These are phyloP conservation scores for Penicillium malachiteum DNA, from an alignment of 495 filamentous ascomycete genomes.

Conservation along the genomic window DNA sequence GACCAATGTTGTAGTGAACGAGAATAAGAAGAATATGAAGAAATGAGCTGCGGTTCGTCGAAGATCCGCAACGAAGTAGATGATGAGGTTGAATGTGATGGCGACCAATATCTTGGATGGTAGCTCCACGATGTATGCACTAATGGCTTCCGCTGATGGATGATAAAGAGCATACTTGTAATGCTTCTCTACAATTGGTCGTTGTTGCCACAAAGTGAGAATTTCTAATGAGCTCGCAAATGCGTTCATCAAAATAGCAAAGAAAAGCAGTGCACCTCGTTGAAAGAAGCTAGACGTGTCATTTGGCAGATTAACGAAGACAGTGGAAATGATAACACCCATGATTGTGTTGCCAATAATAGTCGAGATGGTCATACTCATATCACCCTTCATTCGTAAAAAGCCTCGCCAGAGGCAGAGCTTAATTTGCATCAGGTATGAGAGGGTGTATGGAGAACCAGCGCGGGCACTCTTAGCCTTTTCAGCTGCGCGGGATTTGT, in stretches of 20 bases:
- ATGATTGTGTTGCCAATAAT: slow-evolving; percentile 73
- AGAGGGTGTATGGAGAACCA: slow-evolving; percentile 75
- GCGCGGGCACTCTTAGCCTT: slow-evolving; percentile 54
- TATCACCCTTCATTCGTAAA: slow-evolving; percentile 63
- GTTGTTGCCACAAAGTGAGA: slow-evolving; percentile 79
- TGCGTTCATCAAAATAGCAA: slow-evolving; percentile 81
- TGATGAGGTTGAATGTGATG: slow-evolving; percentile 62
- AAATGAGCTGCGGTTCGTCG: slow-evolving; percentile 76
- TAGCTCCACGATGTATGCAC: slow-evolving; percentile 79
- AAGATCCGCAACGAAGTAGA: slow-evolving; percentile 88
- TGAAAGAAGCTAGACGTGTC: slow-evolving; percentile 71
- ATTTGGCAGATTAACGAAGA: slow-evolving; percentile 72
- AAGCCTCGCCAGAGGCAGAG: slow-evolving; percentile 78
- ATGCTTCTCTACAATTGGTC: slow-evolving; percentile 92
- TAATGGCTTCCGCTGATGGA: slow-evolving; percentile 80
- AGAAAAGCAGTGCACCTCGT: slow-evolving; percentile 82
- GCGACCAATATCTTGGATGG: slow-evolving; percentile 59
- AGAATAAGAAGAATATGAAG: slow-evolving; percentile 64
- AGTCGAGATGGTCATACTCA: slow-evolving; percentile 65
- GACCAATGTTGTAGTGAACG: slow-evolving; percentile 60
- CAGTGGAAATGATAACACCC: slow-evolving; percentile 73
- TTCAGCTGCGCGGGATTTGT: slow-evolving; percentile 58
- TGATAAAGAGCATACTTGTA: slow-evolving; percentile 88
- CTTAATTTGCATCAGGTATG: slow-evolving; percentile 65
- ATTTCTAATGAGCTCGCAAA: slow-evolving; percentile 76